Percentiles rank a stretch among this genome's conserved stretches.
These are phyloP conservation scores for Quercus engelmannii DNA, from an alignment of 306 rosid genomes.

Conservation along the genomic window DNA sequence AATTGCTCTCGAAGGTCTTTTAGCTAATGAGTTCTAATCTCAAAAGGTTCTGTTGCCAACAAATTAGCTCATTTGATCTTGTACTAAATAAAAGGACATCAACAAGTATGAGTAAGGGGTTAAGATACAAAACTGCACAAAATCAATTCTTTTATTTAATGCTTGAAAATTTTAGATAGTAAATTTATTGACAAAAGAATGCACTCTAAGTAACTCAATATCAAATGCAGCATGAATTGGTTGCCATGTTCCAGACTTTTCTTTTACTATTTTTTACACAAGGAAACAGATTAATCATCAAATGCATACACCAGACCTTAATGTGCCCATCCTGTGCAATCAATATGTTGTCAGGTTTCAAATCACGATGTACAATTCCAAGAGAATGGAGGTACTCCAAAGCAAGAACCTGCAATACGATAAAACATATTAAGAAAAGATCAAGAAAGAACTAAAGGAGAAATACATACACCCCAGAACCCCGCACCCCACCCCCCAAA, in stretches of 20 bases:
- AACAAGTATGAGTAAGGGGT: not conserved
- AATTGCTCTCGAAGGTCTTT: not conserved
- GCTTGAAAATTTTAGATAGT: no score
- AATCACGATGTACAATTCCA: conserved; percentile 5
- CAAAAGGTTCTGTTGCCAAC: not conserved
- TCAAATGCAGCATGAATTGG: not conserved
- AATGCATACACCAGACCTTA: not conserved
- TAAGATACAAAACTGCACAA: not conserved
- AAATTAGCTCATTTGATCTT: not conserved
- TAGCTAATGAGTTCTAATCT: not conserved
- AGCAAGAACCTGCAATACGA: conserved; percentile 2
- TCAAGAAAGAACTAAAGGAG: not conserved
- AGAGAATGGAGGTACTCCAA: conserved; percentile 13
- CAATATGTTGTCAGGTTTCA: conserved; percentile 9
- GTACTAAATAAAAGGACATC: not conserved
- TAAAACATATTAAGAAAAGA: not conserved
- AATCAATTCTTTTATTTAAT: not conserved
- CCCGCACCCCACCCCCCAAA: no score
- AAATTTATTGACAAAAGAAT: not conserved
- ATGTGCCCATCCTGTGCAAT: conserved; percentile 11
- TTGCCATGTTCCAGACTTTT: not conserved
- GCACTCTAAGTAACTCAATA: not conserved
- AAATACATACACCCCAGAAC: not conserved
- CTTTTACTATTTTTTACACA: not conserved
- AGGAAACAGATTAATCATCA: not conserved